phyloP scores from a whole-genome alignment of 805 yeast species.

The Zygoascus flipseniorum region DNA sequence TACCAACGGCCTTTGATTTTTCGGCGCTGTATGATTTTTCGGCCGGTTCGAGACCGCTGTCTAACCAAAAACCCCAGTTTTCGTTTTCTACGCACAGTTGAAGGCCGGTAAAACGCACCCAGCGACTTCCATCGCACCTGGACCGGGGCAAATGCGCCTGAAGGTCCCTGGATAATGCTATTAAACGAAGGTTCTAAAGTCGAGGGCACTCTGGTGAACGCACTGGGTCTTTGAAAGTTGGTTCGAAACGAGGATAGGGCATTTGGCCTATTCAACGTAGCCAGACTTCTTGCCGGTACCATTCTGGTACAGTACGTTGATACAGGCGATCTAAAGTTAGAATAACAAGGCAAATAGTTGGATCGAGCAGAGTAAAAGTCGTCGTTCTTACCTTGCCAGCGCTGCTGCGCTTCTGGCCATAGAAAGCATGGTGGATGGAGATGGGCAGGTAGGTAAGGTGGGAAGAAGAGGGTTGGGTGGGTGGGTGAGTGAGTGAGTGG shows the following conservation, averaged over 20 bases:
- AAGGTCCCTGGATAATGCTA: not conserved
- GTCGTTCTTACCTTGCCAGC: not conserved
- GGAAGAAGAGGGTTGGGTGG: not conserved
- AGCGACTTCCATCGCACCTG: conserved; percentile 75
- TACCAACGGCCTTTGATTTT: conserved; percentile 91
- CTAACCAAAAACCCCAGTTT: conserved; percentile 84
- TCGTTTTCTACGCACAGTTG: conserved; percentile 82
- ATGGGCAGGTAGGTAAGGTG: not conserved
- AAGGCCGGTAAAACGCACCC: conserved; percentile 94
- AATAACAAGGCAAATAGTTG: not conserved
- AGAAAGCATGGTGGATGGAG: not conserved
- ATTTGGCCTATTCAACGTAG: not conserved
- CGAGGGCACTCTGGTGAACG: not conserved
- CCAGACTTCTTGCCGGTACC: not conserved
- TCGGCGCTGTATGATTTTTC: conserved; percentile 70
- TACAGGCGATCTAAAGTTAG: not conserved
- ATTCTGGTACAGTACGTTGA: not conserved
- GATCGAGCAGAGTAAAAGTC: no score
- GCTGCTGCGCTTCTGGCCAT: not conserved
- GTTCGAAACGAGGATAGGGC: conserved; percentile 2
- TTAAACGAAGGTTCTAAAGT: not conserved
- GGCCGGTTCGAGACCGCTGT: conserved; percentile 62
- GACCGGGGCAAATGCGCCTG: not conserved
- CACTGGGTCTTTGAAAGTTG: not conserved
- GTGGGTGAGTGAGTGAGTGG: not conserved